Base-by-base conservation (phyloP, 108 stramenopile species). In the Mediolabrus comicus region DNA sequence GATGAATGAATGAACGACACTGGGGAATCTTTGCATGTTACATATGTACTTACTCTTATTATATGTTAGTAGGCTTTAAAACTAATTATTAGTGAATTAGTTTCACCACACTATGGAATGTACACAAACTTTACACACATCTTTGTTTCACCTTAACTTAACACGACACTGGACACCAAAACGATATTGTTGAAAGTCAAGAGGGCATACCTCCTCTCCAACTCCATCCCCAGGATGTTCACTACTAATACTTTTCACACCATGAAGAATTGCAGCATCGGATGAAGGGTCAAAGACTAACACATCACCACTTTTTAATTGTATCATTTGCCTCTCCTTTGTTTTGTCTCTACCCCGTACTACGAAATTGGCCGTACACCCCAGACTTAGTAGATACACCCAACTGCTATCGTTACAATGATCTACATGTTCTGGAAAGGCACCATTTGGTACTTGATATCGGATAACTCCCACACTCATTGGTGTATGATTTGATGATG, bases 141-240 rank as follows among this genome's bases (percentile, higher is more conserved):
- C n/a, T n/a, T n/a, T n/a, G n/a, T n/a, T n/a, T n/a, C n/a, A n/a
- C n/a, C n/a, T n/a, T n/a, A n/a, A n/a, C n/a, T 43, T 43, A 35
- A 62, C 61, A 26, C 65, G 56, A 59, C 65, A 66, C 56, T 66
- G 65, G 25, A 66, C 65, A 32, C 65, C 65, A 59, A 58, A 66
- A 8, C 65, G 56, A 24, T 14, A 34, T 14, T 33, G 19, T 3
- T 13, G 56, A 59, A 66, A 12, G 8, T 54, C 56, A 4, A 32
- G 32, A 56, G 41, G 41, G 6, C 41, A 43, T n/a, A 19, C 11
- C 56, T 66, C 24, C 13, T 39, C 61, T 59, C 65, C 65, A 19
- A 19, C 10, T 24, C 19, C 41, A 22, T 30, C n/a, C 61, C 61
- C 36, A 11, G 3, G 4, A 24, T 19, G 26, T 13, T 39, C 35